Evolutionary conservation across 2,329 filamentous ascomycete species (phyloP), one percentile per base, ranked within the genome.

Genomic region (Fusarium falciforme): DNA sequence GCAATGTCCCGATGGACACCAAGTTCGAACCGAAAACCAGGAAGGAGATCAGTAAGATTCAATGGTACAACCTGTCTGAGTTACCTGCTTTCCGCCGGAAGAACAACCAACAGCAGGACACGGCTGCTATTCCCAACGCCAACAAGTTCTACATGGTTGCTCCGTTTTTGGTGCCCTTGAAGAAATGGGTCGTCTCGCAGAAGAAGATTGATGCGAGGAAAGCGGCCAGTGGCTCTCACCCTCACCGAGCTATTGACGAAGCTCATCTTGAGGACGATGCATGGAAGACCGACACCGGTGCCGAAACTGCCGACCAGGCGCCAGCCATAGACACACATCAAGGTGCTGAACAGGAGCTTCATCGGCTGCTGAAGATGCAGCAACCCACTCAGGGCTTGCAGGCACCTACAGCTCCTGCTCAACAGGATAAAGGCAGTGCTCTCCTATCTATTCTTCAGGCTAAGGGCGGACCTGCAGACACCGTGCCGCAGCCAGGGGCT

Each of bases 91-190:
- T 94, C 77, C 91, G 92, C 64, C 93, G 93, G 81, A 95, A 93
- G 79, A 87, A 86, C 20, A 85, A 85, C 14, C 87, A 90, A 64
- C 80, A 78, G 17, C 88, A 90, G 54, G 88, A 92, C 60, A 87
- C 89, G 14, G 83, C 84, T 33, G 83, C 90, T 14, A 84, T 85
- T 16, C 83, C 87, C 4, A 94, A 93, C 76, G 91, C 91, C 44
- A 95, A 94, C 82, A 98, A 96, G 79, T 98, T 98, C 81, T 99
- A 98, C 84, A 98, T 98, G 94, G 96, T 99, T 20, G 95, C 95
- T 0, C 95, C 96, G 0, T 99, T 99, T 80, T 86, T 98, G 64
- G 91, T 91, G 1, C 93, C 91, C 7, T 84, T 99, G 58, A 95
- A 94, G 83, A 94, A 94, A 81, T 98, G 95, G 95, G 94, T 98